A percentile compares a stretch with the other conserved stretches of the same genome.
These are phyloP conservation scores for Russula abietina DNA, from an alignment of 768 basidiomycete genomes.

Conservation along the genomic window DNA sequence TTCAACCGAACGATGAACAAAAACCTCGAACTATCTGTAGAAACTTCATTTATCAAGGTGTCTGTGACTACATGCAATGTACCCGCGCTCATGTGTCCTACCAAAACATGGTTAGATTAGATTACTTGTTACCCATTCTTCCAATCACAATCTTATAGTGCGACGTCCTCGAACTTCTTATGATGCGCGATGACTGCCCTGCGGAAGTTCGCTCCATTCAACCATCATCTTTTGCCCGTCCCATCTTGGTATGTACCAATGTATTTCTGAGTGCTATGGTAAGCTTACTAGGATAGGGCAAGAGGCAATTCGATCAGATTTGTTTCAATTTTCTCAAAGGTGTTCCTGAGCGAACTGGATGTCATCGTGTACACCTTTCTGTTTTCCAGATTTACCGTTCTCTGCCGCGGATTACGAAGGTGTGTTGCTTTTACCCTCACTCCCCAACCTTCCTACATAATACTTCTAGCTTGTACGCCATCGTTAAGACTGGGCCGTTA, in stretches of 20 bases:
- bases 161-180: neutral
- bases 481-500: neutral
- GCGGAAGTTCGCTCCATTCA: neutral
- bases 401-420: neutral
- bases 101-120: slow-evolving; percentile 2
- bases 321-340: neutral
- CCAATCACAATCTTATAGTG: neutral
- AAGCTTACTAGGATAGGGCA: neutral
- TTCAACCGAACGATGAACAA: neutral
- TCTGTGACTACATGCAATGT: neutral
- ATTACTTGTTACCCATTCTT: neutral
- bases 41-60: neutral
- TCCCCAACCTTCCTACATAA: neutral
- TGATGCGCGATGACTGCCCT: neutral
- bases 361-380: neutral
- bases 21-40: slow-evolving; percentile 7
- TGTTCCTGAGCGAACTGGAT: neutral
- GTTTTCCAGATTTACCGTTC: neutral
- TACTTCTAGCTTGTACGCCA: neutral
- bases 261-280: neutral
- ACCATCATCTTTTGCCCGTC: neutral
- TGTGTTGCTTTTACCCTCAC: neutral
- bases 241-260: neutral
- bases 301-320: neutral
- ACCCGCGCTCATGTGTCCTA: slow-evolving; percentile 1